These are phyloP conservation scores for Pseudohalonectria lignicola DNA, from an alignment of 2,329 filamentous ascomycete species.

Conservation along the genomic window DNA sequence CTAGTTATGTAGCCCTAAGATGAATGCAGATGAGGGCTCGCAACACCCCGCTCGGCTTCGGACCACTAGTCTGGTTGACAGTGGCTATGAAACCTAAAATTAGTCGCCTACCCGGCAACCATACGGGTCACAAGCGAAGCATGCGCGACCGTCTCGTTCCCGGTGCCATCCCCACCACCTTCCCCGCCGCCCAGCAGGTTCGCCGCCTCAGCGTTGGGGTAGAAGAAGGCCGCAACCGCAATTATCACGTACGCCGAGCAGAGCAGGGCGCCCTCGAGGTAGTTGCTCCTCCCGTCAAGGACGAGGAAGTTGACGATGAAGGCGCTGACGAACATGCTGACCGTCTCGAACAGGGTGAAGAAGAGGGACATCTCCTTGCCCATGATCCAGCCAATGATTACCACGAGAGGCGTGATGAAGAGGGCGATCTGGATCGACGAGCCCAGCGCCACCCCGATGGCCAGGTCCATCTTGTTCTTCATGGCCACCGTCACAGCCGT, in stretches of 20 bases:
- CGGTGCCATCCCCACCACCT: neutral
- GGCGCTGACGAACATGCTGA: conserved; percentile 59
- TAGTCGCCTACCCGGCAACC: too few species aligned
- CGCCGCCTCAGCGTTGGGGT: conserved; percentile 10
- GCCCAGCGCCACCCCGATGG: conserved; percentile 49
- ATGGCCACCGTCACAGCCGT: conserved; percentile 48
- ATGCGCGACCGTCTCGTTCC: neutral
- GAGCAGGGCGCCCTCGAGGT: conserved; percentile 30
- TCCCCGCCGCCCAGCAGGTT: conserved; percentile 10
- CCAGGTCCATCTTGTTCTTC: conserved; percentile 51
- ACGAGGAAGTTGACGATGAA: conserved; percentile 69
- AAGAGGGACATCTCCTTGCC: conserved; percentile 50
- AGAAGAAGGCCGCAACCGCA: conserved; percentile 14
- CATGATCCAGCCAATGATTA: conserved; percentile 48
- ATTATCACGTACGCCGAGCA: conserved; percentile 17
- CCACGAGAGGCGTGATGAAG: conserved; percentile 48
- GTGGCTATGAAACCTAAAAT: too few species aligned
- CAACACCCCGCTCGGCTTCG: too few species aligned
- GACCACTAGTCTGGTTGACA: too few species aligned
- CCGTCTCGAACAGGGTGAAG: conserved; percentile 66
- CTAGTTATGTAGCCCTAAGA: too few species aligned
- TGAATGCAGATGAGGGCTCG: too few species aligned
- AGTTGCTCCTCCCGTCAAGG: conserved; percentile 59
- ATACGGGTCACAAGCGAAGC: too few species aligned
- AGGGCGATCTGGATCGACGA: conserved; percentile 51